Percentiles rank a stretch among this genome's conserved stretches.
Conservation (phyloP, 1,284 basidiomycete genomes). For the Inonotus hispidus region DNA sequence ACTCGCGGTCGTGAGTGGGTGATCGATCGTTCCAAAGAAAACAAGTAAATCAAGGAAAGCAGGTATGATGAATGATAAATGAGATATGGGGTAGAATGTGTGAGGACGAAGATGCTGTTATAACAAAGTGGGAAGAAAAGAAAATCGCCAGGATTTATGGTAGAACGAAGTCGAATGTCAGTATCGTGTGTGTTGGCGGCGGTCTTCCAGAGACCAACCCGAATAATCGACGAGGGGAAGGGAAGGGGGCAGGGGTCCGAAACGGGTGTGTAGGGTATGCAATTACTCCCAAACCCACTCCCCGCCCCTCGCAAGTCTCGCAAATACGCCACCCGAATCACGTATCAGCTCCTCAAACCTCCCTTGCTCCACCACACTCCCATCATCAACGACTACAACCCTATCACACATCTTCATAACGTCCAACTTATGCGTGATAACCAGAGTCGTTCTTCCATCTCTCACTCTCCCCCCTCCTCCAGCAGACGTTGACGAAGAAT, state of each 20-base stretch:
- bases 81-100: not conserved
- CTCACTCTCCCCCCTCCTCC: conserved; percentile 36
- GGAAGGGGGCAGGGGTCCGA: no score
- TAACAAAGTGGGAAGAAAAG: not conserved
- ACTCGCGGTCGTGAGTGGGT: no score
- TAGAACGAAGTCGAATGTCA: not conserved
- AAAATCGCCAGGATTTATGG: not conserved
- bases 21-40: no score
- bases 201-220: not conserved
- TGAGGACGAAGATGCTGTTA: not conserved
- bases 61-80: not conserved
- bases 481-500: no score
- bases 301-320: conserved; percentile 76
- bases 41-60: no score
- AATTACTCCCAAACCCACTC: conserved; percentile 67
- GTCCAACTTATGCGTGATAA: conserved; percentile 90
- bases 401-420: conserved; percentile 93
- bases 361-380: conserved; percentile 76
- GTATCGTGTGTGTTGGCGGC: not conserved
- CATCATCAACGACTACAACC: conserved; percentile 77
- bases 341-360: conserved; percentile 64
- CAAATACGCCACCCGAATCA: conserved; percentile 68
- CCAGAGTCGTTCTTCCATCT: conserved; percentile 72
- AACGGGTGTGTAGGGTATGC: no score
- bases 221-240: no score